Evolutionary conservation across 306 rosid genomes (phyloP).

Genomic region (Corylus avellana): DNA sequence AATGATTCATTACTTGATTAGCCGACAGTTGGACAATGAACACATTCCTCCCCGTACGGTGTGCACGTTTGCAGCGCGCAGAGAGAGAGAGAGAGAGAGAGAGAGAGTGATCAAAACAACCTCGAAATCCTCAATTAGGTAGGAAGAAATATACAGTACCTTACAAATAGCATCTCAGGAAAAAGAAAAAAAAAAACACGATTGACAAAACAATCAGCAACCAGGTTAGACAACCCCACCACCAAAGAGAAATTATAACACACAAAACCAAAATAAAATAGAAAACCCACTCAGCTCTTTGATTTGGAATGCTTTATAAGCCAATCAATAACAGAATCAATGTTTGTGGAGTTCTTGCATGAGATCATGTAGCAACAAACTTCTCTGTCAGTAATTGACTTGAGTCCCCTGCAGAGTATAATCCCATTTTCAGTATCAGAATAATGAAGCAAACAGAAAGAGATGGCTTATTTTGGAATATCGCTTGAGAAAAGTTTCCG

Average conservation of each 20-base stretch:
- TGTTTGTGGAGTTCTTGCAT: constrained; percentile 93
- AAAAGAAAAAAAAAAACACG: not conserved
- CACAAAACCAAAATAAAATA: constrained; percentile 29
- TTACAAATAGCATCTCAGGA: constrained; percentile 15
- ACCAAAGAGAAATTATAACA: constrained; percentile 49
- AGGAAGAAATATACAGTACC: constrained; percentile 14
- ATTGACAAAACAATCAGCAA: constrained; percentile 43
- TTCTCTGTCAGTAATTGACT: constrained; percentile 78
- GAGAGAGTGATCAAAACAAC: not conserved
- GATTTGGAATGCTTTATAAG: constrained; percentile 96
- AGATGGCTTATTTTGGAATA: constrained; percentile 1
- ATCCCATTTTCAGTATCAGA: constrained; percentile 22
- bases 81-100: not conserved
- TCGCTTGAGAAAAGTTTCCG: not conserved
- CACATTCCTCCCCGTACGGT: not conserved
- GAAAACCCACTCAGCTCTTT: constrained; percentile 56
- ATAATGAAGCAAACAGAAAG: not conserved
- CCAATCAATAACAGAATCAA: constrained; percentile 89
- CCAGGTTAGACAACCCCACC: constrained; percentile 47
- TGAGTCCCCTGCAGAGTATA: constrained; percentile 67
- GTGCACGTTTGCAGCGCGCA: not conserved
- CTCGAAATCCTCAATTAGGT: not conserved
- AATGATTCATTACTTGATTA: not conserved
- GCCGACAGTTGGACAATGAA: not conserved
- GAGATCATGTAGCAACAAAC: constrained; percentile 97